These are phyloP conservation scores for Suhomyces tanzawaensis DNA, from an alignment of 805 yeast species.

Conservation along the genomic window DNA sequence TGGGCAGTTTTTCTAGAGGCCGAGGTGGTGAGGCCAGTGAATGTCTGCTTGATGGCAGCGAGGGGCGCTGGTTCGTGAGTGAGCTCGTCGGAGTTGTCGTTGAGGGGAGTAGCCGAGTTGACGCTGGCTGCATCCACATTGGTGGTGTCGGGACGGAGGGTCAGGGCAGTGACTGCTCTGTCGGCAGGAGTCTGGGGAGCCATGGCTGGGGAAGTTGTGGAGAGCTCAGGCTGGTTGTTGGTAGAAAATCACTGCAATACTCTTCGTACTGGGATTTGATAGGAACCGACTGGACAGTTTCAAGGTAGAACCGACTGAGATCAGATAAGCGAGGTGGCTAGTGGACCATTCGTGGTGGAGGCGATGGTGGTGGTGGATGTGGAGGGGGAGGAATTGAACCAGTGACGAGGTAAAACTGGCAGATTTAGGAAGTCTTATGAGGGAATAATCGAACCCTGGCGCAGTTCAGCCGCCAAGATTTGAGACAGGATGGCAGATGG, in stretches of 20 bases:
- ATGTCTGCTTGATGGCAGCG: conserved; percentile 2
- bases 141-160: neutral
- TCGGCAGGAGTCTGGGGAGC: conserved; percentile 4
- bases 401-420: neutral
- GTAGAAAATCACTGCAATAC: too few relatives aligned
- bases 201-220: too few relatives aligned
- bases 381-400: neutral
- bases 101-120: conserved; percentile 14
- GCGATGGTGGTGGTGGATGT: too few relatives aligned
- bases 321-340: too few relatives aligned
- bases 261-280: too few relatives aligned
- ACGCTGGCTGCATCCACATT: conserved; percentile 10
- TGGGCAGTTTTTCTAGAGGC: neutral
- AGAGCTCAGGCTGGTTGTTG: too few relatives aligned
- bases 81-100: conserved; percentile 1
- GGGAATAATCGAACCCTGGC: neutral
- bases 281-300: too few relatives aligned
- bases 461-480: neutral
- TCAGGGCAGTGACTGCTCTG: conserved; percentile 5
- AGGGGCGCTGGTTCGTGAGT: conserved; percentile 1
- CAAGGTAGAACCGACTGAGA: too few relatives aligned
- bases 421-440: neutral
- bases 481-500: neutral
- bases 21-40: conserved; percentile 4
- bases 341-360: too few relatives aligned